Evolutionary conservation across 768 basidiomycete species (phyloP), one percentile per base, ranked within the genome.

Genomic region (Coprinellus micaceus): DNA sequence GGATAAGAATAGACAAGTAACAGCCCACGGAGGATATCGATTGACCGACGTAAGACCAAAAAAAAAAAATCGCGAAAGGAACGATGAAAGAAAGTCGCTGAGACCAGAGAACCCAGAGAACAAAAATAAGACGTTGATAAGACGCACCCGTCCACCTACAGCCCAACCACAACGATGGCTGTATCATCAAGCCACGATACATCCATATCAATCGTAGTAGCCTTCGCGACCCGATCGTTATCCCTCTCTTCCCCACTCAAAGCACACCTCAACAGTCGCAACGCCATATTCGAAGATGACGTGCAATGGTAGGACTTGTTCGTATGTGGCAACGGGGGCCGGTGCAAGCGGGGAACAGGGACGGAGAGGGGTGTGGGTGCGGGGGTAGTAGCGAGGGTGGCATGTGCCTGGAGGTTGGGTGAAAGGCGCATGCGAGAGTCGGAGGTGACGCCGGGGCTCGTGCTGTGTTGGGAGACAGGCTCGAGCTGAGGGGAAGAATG

Each of bases 101-200:
- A n/a, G n/a, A n/a, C n/a, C n/a, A n/a, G n/a, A n/a, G n/a, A n/a
- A n/a, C n/a, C n/a, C n/a, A n/a, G n/a, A n/a, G n/a, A n/a, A n/a
- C n/a, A n/a, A n/a, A n/a, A n/a, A n/a, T n/a, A n/a, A n/a, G n/a
- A n/a, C n/a, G n/a, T n/a, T n/a, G n/a, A n/a, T n/a, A n/a, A n/a
- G n/a, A n/a, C n/a, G n/a, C n/a, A n/a, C n/a, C n/a, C n/a, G n/a
- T n/a, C 33, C 15, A n/a, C 44, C 58, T 48, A 61, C 17, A 61
- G 37, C 22, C 57, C 58, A 15, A 58, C 43, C 24, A 87, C 85
- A 54, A 87, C 75, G 56, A 88, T 80, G 9, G 84, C 75, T 9
- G 85, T 82, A 66, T 88, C 86, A 59, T 88, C 86, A 58, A 88
- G 74, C 85, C 86, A 88, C 17, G 82, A 77, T 40, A 71, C 71